Conservation (phyloP, 2,329 filamentous ascomycete species). For the Cadophora sp. region DNA sequence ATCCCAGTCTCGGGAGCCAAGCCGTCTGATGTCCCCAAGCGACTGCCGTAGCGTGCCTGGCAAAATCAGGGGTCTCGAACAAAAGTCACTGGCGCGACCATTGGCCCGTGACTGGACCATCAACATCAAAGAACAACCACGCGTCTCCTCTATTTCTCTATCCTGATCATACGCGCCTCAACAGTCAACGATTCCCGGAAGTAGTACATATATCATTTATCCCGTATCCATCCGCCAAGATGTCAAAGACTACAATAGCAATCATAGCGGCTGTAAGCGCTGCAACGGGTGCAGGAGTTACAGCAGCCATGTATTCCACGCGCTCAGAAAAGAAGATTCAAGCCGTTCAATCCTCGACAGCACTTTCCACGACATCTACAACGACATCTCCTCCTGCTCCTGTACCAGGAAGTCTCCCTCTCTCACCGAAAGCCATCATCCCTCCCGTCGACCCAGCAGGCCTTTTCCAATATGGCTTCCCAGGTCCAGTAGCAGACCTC, state of each 20-base stretch:
- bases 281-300: slow-evolving; percentile 77
- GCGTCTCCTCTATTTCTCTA: slow-evolving; percentile 34
- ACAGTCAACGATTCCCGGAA: slow-evolving; percentile 8
- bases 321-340: slow-evolving; percentile 54
- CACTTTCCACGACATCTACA: slow-evolving; percentile 38
- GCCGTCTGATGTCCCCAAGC: slow-evolving; percentile 1
- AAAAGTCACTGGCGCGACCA: slow-evolving; percentile 14
- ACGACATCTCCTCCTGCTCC: slow-evolving; percentile 38
- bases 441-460: slow-evolving; percentile 74
- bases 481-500: slow-evolving; percentile 86
- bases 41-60: neutral
- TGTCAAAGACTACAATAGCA: slow-evolving; percentile 81
- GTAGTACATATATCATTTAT: slow-evolving; percentile 31
- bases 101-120: slow-evolving; percentile 30
- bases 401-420: slow-evolving; percentile 40
- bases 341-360: slow-evolving; percentile 40
- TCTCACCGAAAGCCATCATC: slow-evolving; percentile 41
- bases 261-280: slow-evolving; percentile 79
- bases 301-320: slow-evolving; percentile 69
- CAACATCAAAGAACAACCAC: slow-evolving; percentile 33
- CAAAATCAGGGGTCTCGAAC: slow-evolving; percentile 9
- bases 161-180: slow-evolving; percentile 32
- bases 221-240: slow-evolving; percentile 48
- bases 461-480: slow-evolving; percentile 88
- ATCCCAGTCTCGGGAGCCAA: neutral